phyloP scores from a whole-genome alignment of 2,329 filamentous ascomycete genomes.

The Ascochyta viciae-villosae region DNA sequence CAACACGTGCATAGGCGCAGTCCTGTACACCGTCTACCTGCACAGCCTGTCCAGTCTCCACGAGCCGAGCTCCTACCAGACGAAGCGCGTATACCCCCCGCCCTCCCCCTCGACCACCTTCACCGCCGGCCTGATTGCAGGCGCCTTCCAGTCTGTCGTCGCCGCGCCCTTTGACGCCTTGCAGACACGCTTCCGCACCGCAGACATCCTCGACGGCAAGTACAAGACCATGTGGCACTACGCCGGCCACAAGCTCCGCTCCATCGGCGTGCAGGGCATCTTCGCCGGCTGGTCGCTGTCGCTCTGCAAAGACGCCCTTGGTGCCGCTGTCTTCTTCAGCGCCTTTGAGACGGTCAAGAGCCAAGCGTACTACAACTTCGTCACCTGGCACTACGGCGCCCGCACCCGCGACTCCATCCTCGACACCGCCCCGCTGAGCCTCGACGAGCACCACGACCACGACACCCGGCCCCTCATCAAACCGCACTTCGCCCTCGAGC shows the following conservation, averaged over 20 bases:
- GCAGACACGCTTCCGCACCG: constrained; percentile 73
- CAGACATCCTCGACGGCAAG: constrained; percentile 64
- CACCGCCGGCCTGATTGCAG: constrained; percentile 72
- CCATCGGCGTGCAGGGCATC: constrained; percentile 74
- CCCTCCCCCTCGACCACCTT: constrained; percentile 70
- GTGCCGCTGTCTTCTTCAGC: constrained; percentile 75
- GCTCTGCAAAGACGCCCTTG: constrained; percentile 72
- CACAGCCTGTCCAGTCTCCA: constrained; percentile 72
- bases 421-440: background rate
- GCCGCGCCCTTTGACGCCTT: constrained; percentile 79
- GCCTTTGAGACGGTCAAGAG: constrained; percentile 79
- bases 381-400: constrained; percentile 70
- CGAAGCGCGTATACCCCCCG: constrained; percentile 73
- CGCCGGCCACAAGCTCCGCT: constrained; percentile 68
- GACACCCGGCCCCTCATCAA: constrained; percentile 62
- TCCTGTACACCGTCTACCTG: constrained; percentile 78
- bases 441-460: constrained; percentile 26
- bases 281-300: constrained; percentile 77
- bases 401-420: constrained; percentile 40
- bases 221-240: constrained; percentile 77
- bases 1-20: constrained; percentile 75
- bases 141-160: constrained; percentile 72
- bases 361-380: constrained; percentile 74
- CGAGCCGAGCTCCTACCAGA: constrained; percentile 66
- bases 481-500: constrained; percentile 78